phyloP scores from a whole-genome alignment of 345 rosid genomes.

The Syzygium oleosum region DNA sequence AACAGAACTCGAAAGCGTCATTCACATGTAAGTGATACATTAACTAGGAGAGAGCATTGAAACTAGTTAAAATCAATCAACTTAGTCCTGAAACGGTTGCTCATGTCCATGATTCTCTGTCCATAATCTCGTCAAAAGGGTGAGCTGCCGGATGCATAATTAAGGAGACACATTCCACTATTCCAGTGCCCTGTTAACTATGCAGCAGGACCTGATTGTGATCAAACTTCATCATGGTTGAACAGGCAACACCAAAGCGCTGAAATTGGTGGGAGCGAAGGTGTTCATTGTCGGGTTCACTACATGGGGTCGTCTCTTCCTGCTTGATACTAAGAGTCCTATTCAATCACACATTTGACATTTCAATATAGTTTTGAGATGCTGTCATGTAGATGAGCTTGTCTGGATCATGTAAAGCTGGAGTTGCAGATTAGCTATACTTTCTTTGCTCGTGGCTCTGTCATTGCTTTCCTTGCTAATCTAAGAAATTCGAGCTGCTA shows the following conservation, averaged over 20 bases:
- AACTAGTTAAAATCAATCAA: not conserved
- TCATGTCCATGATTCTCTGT: not conserved
- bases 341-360: not conserved
- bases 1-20: not conserved
- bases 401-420: not conserved
- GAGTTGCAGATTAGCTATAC: not conserved
- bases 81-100: not conserved
- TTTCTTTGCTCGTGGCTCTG: not conserved
- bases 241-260: not conserved
- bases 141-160: not conserved
- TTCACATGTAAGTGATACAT: not conserved
- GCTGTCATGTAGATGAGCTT: not conserved
- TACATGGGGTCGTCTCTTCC: not conserved
- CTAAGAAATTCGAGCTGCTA: too few species aligned
- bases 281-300: not conserved
- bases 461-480: too few species aligned
- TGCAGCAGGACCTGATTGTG: not conserved
- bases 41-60: not conserved
- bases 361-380: not conserved
- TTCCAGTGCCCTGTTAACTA: not conserved
- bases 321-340: not conserved
- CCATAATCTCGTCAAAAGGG: not conserved
- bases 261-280: not conserved
- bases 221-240: not conserved
- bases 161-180: not conserved